Evolutionary conservation across 805 yeast species (phyloP).

Genomic region (Metschnikowia henanensis): DNA sequence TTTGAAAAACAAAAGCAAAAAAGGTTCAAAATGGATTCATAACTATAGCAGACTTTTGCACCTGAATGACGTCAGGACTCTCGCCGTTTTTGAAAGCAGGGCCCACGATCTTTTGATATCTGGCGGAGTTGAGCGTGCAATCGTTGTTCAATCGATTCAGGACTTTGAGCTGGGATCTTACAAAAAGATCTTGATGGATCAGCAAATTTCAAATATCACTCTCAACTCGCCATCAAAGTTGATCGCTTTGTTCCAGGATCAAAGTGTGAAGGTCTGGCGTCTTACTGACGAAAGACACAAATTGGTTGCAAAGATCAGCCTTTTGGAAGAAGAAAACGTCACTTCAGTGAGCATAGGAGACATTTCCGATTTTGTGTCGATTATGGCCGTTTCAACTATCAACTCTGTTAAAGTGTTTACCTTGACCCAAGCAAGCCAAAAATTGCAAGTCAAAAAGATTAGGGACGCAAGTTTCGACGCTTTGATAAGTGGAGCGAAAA

Average conservation of each 20-base stretch:
- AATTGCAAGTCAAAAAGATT: slow-evolving; percentile 52
- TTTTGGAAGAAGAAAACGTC: slow-evolving; percentile 80
- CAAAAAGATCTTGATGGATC: slow-evolving; percentile 65
- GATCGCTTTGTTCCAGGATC: slow-evolving; percentile 79
- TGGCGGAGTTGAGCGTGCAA: slow-evolving; percentile 78
- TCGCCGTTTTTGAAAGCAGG: slow-evolving; percentile 68
- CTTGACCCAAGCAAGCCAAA: slow-evolving; percentile 43
- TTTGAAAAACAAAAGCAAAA: slow-evolving; percentile 31
- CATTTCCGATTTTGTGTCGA: slow-evolving; percentile 46
- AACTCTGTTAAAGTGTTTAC: slow-evolving; percentile 67
- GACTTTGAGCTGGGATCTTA: slow-evolving; percentile 73
- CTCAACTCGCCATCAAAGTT: slow-evolving; percentile 49
- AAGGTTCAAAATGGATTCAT: slow-evolving; percentile 66
- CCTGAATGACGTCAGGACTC: slow-evolving; percentile 80
- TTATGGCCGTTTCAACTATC: slow-evolving; percentile 71
- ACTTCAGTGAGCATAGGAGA: slow-evolving; percentile 64
- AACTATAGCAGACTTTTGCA: slow-evolving; percentile 78
- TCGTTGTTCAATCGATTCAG: slow-evolving; percentile 63
- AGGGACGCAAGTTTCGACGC: slow-evolving; percentile 42
- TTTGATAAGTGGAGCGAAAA: slow-evolving; percentile 55
- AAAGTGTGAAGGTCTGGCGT: slow-evolving; percentile 78
- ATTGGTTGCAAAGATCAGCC: slow-evolving; percentile 62
- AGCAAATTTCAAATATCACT: slow-evolving; percentile 52
- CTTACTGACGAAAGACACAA: slow-evolving; percentile 49
- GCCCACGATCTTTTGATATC: slow-evolving; percentile 68